Percentiles rank a stretch among this genome's conserved stretches.
phyloP scores from a whole-genome alignment of 163 green algal genomes.

The Prototheca wickerhamii region DNA sequence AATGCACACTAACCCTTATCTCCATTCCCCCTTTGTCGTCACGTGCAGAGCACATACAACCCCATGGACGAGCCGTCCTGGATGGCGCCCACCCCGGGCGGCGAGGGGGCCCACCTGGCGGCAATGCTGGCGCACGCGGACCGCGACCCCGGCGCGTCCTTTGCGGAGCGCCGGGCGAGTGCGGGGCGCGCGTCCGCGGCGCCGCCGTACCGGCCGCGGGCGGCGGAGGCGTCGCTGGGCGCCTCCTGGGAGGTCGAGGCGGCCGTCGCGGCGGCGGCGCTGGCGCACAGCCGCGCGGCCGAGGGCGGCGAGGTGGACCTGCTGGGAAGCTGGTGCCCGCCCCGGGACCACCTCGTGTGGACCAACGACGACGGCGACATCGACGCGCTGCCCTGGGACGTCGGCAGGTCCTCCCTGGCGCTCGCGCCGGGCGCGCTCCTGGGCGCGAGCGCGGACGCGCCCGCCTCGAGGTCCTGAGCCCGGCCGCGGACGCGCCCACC shows the following conservation, averaged over 20 bases:
- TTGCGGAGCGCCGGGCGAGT: no score
- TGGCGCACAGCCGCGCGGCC: not conserved
- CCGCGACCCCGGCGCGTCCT: not conserved
- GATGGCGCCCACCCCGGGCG: slow-evolving; percentile 9
- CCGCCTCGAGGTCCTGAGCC: not conserved
- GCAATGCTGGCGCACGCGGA: not conserved
- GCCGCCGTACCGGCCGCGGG: no score
- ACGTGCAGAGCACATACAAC: slow-evolving; percentile 46
- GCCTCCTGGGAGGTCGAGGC: not conserved
- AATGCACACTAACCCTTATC: slow-evolving; percentile 5
- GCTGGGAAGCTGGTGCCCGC: not conserved
- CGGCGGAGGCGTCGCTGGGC: no score
- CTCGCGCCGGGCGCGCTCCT: not conserved
- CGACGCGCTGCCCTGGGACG: slow-evolving; percentile 27
- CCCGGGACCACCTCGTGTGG: slow-evolving; percentile 25
- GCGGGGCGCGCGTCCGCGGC: no score
- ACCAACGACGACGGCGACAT: slow-evolving; percentile 26
- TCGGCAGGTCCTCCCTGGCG: slow-evolving; percentile 11
- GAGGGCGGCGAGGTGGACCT: not conserved
- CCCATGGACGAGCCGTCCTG: slow-evolving; percentile 62
- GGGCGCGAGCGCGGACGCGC: not conserved
- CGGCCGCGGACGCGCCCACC: not conserved
- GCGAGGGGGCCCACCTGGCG: not conserved
- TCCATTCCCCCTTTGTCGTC: not conserved
- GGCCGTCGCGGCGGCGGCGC: not conserved